Evolutionary conservation across 169 alveolate species (phyloP).

Genomic region (Babesia divergens): DNA sequence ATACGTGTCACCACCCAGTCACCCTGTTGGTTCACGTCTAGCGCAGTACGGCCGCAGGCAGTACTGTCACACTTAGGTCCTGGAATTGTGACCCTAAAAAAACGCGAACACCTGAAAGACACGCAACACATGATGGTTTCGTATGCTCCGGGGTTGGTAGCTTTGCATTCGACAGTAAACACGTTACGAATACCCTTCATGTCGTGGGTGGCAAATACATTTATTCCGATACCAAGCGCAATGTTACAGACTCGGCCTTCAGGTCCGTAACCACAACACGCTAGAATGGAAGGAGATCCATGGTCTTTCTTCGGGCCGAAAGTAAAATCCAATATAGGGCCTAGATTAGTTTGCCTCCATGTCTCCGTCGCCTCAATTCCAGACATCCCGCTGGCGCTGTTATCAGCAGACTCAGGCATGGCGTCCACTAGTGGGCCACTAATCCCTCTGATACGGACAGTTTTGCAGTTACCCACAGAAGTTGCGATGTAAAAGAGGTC

Average conservation of each 20-base stretch:
- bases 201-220: slow-evolving; percentile 4
- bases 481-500: slow-evolving; percentile 34
- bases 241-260: slow-evolving; percentile 53
- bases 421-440: background rate
- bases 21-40: background rate
- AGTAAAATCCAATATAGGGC: slow-evolving; percentile 59
- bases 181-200: slow-evolving; percentile 20
- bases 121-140: slow-evolving; percentile 28
- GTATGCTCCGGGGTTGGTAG: background rate
- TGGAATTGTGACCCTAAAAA: slow-evolving; percentile 22
- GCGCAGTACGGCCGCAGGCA: background rate
- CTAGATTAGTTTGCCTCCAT: slow-evolving; percentile 59
- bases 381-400: background rate
- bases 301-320: slow-evolving; percentile 27
- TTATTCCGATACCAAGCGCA: slow-evolving; percentile 36
- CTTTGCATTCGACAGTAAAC: background rate
- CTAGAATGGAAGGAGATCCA: slow-evolving; percentile 34
- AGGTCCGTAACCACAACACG: slow-evolving; percentile 60
- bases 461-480: slow-evolving; percentile 33
- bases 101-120: slow-evolving; percentile 34
- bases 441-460: slow-evolving; percentile 7
- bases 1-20: slow-evolving; percentile 3
- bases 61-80: background rate
- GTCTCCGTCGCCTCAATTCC: background rate
- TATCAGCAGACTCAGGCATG: background rate